Percentiles rank a stretch among this genome's conserved stretches.
Conservation (phyloP, 495 filamentous ascomycete genomes). For the Neurospora sp. region DNA sequence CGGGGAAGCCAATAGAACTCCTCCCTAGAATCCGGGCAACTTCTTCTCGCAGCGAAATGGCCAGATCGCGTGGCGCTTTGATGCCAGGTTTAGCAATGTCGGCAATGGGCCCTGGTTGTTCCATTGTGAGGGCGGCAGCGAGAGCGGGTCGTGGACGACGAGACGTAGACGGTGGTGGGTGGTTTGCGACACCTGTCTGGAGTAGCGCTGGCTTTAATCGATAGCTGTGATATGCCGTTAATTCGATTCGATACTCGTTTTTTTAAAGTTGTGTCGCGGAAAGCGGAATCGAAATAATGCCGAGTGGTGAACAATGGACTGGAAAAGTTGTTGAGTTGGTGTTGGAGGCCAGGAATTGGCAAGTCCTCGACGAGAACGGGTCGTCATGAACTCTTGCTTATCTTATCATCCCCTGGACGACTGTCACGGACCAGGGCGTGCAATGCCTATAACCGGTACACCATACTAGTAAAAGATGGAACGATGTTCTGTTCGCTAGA, state of each 20-base stretch:
- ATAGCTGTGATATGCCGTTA: not conserved
- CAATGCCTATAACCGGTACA: no score
- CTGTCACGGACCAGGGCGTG: no score
- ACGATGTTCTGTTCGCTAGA: no score
- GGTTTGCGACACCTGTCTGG: not conserved
- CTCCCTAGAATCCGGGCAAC: constrained; percentile 69
- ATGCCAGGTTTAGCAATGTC: constrained; percentile 52
- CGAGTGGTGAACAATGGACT: not conserved
- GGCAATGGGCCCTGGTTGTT: constrained; percentile 22
- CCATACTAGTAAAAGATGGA: no score
- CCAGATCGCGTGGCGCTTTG: constrained; percentile 48
- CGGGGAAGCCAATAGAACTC: constrained; percentile 61
- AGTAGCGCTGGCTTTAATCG: not conserved
- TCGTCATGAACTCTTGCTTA: not conserved
- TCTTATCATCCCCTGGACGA: not conserved
- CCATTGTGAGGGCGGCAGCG: constrained; percentile 9
- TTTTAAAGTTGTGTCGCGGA: not conserved
- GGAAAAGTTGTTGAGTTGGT: not conserved
- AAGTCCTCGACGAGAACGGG: not conserved
- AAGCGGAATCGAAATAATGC: not conserved
- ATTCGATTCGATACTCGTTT: not conserved
- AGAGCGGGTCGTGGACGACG: not conserved
- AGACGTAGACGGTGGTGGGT: not conserved
- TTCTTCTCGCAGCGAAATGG: constrained; percentile 53
- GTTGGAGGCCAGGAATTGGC: not conserved